Conservation (phyloP, 2,329 filamentous ascomycete species). For the Tolypocladium tropicale region DNA sequence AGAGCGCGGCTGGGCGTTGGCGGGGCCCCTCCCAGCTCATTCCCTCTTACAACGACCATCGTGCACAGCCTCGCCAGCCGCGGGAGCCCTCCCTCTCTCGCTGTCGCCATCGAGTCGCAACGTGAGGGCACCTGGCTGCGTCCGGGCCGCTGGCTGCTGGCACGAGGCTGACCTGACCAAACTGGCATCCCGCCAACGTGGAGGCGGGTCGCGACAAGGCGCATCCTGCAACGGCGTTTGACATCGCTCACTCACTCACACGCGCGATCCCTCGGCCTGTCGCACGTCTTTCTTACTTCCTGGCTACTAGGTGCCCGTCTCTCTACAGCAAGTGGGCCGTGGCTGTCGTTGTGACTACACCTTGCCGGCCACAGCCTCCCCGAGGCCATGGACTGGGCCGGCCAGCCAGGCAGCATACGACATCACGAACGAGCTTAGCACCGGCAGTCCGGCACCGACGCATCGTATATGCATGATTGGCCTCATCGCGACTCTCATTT, state of each 20-base stretch:
- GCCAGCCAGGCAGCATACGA: not conserved
- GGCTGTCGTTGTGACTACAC: not conserved
- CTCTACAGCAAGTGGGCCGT: not conserved
- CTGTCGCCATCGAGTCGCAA: not conserved
- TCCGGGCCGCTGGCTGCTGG: not conserved
- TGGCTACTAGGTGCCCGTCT: too few species aligned
- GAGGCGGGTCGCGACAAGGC: not conserved
- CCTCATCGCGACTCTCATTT: not conserved
- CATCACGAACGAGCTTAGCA: not conserved
- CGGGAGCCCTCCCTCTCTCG: not conserved
- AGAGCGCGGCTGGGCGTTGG: not conserved
- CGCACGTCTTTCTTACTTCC: too few species aligned
- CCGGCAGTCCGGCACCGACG: not conserved
- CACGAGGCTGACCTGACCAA: not conserved
- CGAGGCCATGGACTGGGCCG: not conserved
- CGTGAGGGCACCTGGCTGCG: not conserved
- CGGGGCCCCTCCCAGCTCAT: not conserved
- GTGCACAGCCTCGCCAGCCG: not conserved
- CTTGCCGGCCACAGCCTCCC: not conserved
- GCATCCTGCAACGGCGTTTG: not conserved
- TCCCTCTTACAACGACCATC: not conserved
- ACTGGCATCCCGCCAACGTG: not conserved
- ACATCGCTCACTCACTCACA: not conserved
- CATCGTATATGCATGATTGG: not conserved
- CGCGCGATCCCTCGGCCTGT: too few species aligned